Evolutionary conservation across 768 basidiomycete genomes (phyloP), one percentile per base, ranked within the genome.

Genomic region (Amanita polypyramis): DNA sequence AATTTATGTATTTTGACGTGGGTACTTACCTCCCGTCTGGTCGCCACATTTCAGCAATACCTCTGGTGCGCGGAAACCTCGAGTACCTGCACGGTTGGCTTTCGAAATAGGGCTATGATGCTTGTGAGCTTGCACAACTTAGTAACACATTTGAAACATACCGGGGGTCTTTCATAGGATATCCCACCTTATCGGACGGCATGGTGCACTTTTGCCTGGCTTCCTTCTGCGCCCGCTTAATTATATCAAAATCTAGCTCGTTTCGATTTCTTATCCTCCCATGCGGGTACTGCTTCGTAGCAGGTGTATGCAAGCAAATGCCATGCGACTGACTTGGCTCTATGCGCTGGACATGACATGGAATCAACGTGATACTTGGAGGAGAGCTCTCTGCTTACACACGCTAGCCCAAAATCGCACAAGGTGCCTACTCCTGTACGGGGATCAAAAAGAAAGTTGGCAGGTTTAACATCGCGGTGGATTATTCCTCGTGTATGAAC

Each of bases 391-490:
- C 33, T 49, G 9, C 85, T 56, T 64, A 94, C 93, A 57, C 90
- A 91, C 7, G 96, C 96, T 3, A 99, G 74, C 15, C 96, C 96
- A 60, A 97, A 96, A 64, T 98, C 96, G 55, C 90, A 91, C 6
- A 99, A 67, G 0, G 85, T 86, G 19, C 96, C 96, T 10, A 80
- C 70, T 8, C 85, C 85, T 5, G 82, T 85, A 32, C 73, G 76
- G 32, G 89, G 83, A 62, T 98, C 90, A 62, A 85, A 97, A 30
- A 98, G 73, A 62, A 98, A 98, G 63, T 98, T 98, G 51, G 94
- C 95, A 17, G 95, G 94, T 61, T 98, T 98, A 56, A 98, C 89
- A 64, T 98, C 95, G 38, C 95, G 88, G 62, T 98, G 95, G 44
- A 98, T 88, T 57, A 98, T 84, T 4, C 77, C 78, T 45, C 92